Evolutionary conservation across 768 basidiomycete genomes (phyloP).

Genomic region (Artomyces pyxidatus): DNA sequence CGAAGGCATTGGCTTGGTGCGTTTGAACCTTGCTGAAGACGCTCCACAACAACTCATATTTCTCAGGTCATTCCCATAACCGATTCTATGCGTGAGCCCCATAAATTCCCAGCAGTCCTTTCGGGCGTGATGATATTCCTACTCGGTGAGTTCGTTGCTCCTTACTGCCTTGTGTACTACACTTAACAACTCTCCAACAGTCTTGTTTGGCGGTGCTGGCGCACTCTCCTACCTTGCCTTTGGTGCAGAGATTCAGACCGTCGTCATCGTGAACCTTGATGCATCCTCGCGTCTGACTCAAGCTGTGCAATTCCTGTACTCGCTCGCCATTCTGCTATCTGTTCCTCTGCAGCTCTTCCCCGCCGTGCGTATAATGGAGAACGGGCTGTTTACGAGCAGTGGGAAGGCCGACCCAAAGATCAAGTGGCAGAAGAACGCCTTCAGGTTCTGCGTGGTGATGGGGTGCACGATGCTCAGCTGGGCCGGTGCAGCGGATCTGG

Average conservation of each 20-base stretch:
- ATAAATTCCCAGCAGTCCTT: conserved; percentile 82
- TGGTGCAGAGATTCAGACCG: conserved; percentile 81
- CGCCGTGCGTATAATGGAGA: conserved; percentile 94
- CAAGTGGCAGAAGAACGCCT: conserved; percentile 96
- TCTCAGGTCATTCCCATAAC: conserved; percentile 85
- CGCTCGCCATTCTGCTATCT: conserved; percentile 87
- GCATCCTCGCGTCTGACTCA: conserved; percentile 80
- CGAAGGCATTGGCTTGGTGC: conserved; percentile 89
- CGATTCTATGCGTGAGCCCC: conserved; percentile 93
- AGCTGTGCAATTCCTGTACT: conserved; percentile 82
- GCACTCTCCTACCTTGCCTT: conserved; percentile 83
- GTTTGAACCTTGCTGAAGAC: no score
- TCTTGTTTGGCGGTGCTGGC: conserved; percentile 85
- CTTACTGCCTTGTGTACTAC: conserved; percentile 1
- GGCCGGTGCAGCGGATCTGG: conserved; percentile 79
- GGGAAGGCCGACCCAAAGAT: conserved; percentile 76
- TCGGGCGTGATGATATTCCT: conserved; percentile 90
- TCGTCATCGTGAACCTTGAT: conserved; percentile 92
- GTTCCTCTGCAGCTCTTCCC: conserved; percentile 97
- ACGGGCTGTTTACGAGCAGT: conserved; percentile 81
- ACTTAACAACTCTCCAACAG: conserved; percentile 23
- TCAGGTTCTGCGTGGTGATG: conserved; percentile 68
- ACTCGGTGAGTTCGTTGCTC: conserved; percentile 39
- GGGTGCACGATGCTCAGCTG: conserved; percentile 77
- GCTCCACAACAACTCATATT: conserved; percentile 6